phyloP scores from a whole-genome alignment of 2,329 filamentous ascomycete genomes.

The Penicillium sp. region DNA sequence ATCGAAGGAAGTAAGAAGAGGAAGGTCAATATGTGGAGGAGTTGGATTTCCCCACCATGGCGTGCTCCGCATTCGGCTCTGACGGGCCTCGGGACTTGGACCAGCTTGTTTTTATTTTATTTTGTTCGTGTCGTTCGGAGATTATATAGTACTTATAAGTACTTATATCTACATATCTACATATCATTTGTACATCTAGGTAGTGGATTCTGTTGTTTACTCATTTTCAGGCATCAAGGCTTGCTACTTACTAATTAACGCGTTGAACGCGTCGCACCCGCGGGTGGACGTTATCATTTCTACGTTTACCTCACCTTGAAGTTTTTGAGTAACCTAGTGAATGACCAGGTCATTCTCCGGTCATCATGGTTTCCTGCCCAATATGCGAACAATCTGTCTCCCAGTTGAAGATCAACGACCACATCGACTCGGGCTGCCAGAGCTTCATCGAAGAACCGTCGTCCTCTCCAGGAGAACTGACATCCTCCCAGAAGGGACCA shows the following conservation, averaged over 20 bases:
- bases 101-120: too few species aligned
- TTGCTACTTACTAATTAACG: slow-evolving; percentile 4
- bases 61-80: slow-evolving; percentile 19
- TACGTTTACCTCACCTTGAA: not conserved
- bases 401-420: slow-evolving; percentile 71
- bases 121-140: not conserved
- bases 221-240: slow-evolving; percentile 5
- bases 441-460: slow-evolving; percentile 58
- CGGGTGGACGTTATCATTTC: not conserved
- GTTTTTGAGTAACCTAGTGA: not conserved
- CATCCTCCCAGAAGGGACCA: slow-evolving; percentile 40
- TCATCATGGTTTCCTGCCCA: slow-evolving; percentile 68
- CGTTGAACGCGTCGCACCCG: slow-evolving; percentile 2
- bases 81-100: not conserved
- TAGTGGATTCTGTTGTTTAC: not conserved
- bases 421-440: slow-evolving; percentile 82
- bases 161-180: not conserved
- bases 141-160: not conserved
- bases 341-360: not conserved
- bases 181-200: not conserved
- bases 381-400: slow-evolving; percentile 67
- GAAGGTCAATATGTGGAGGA: slow-evolving; percentile 1
- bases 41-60: slow-evolving; percentile 15
- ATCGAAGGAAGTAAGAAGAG: slow-evolving; percentile 11
- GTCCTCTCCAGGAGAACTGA: slow-evolving; percentile 46